phyloP scores from a whole-genome alignment of 176 grass and related monocot genomes.

The Hordeum vulgare region DNA sequence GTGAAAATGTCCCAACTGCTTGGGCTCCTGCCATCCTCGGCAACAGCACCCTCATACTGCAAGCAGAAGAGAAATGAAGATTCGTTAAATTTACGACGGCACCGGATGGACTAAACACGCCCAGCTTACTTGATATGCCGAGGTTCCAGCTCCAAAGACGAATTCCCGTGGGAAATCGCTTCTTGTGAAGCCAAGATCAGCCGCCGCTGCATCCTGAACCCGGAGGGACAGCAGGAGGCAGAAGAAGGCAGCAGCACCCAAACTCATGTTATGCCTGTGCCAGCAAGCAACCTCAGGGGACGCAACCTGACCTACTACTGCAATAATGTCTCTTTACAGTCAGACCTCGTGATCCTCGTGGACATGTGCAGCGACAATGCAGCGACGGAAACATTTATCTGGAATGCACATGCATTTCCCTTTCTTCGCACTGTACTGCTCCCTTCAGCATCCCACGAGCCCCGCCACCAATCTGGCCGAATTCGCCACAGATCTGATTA shows the following conservation, averaged over 20 bases:
- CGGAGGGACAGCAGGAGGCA: background rate
- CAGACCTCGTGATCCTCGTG: background rate
- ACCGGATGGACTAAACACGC: background rate
- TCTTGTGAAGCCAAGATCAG: constrained; percentile 11
- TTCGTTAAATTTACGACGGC: too few relatives aligned
- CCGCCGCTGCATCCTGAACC: background rate
- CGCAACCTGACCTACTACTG: background rate
- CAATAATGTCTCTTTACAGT: background rate
- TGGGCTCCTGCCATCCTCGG: constrained; percentile 40
- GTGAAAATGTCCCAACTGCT: constrained; percentile 33
- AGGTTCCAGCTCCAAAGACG: too few relatives aligned
- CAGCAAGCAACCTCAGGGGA: background rate
- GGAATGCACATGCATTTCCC: background rate
- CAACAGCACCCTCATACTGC: constrained; percentile 38
- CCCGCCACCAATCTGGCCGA: background rate
- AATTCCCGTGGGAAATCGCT: too few relatives aligned
- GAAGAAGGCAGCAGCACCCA: background rate
- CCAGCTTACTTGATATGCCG: constrained; percentile 8
- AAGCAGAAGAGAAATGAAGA: background rate
- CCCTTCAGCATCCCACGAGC: background rate
- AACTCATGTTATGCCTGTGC: background rate
- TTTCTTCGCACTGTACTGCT: background rate
- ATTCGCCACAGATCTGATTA: background rate
- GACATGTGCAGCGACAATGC: background rate
- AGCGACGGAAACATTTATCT: background rate